Evolutionary conservation across 1,284 basidiomycete genomes (phyloP), one percentile per base, ranked within the genome.

Genomic region (Sanghuangporus sanghuang): DNA sequence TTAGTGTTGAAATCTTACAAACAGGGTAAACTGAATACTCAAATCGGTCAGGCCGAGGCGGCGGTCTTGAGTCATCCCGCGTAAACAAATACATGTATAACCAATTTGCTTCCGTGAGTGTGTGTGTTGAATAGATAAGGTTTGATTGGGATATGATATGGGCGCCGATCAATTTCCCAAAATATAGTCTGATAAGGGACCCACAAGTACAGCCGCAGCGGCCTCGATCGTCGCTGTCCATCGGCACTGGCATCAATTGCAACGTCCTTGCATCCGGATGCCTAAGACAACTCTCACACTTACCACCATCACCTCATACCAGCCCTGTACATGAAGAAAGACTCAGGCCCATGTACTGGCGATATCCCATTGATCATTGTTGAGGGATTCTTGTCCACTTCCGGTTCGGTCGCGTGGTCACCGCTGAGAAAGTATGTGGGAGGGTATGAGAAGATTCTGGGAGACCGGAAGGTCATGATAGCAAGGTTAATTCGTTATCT

Each of bases 371-470:
- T 85, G 5, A 77, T 85, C 40, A 77, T 85, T 48, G 82, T 83
- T 11, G 78, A 83, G 69, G 83, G 84, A 21, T 85, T 85, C 67
- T 73, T 84, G n/a, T 76, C 79, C 50, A 71, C 75, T 36, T 73
- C 75, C 4, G 77, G 78, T 46, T 68, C 76, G 44, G 60, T 75
- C 35, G 67, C 81, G 1, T 83, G 81, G 82, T 81, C 81, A 35
- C 71, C 74, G 49, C 78, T 80, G 57, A 70, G 76, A 63, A 66
- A 68, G 16, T 75, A 77, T 64, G 70, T 77, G n/a, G 75, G 77
- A 62, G 63, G 62, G 14, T 63, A 50, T 32, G 35, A 64, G 57
- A 67, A 46, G 68, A 66, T 48, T 62, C 59, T 52, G 62, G 59
- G 36, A 68, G 61, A 67, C 69, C 49, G 27, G 71, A 76, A 67